phyloP scores from a whole-genome alignment of 495 filamentous ascomycete species.

The Pyronema domesticum region DNA sequence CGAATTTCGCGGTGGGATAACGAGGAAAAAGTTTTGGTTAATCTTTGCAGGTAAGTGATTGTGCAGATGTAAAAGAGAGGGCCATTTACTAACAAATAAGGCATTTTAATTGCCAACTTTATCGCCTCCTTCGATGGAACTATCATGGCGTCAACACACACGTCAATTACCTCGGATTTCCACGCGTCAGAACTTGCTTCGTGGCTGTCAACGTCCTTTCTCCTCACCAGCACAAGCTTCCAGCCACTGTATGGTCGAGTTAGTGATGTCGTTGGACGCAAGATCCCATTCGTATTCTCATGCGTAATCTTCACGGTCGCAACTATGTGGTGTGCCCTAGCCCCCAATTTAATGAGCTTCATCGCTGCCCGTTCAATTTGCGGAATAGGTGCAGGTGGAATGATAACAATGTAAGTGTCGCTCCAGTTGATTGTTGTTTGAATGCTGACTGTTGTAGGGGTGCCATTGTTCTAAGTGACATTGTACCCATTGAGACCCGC shows the following conservation, averaged over 20 bases:
- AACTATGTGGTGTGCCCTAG: conserved; percentile 56
- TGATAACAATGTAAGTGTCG: conserved; percentile 39
- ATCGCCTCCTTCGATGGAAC: conserved; percentile 53
- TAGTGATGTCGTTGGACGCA: conserved; percentile 57
- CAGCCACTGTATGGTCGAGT: conserved; percentile 55
- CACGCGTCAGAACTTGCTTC: conserved; percentile 55
- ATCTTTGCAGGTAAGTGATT: conserved; percentile 13
- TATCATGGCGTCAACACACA: conserved; percentile 66
- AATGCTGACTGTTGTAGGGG: conserved; percentile 11
- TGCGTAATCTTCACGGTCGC: conserved; percentile 45
- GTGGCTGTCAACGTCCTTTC: conserved; percentile 64
- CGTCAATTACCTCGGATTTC: conserved; percentile 66
- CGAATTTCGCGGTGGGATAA: conserved; percentile 13
- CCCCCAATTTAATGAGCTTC: conserved; percentile 51
- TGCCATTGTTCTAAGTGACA: conserved; percentile 53
- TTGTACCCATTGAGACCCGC: conserved; percentile 57
- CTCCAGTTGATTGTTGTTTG: neutral
- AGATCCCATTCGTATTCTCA: conserved; percentile 45
- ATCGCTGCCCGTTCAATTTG: conserved; percentile 56
- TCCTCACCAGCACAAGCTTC: conserved; percentile 58
- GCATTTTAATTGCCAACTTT: conserved; percentile 17
- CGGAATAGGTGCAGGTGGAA: conserved; percentile 56
- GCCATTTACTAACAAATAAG: conserved; percentile 3
- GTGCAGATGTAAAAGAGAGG: neutral
- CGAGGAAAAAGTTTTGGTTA: conserved; percentile 13